Evolutionary conservation across 805 yeast genomes (phyloP).

Genomic region (Candida ipomoeae): DNA sequence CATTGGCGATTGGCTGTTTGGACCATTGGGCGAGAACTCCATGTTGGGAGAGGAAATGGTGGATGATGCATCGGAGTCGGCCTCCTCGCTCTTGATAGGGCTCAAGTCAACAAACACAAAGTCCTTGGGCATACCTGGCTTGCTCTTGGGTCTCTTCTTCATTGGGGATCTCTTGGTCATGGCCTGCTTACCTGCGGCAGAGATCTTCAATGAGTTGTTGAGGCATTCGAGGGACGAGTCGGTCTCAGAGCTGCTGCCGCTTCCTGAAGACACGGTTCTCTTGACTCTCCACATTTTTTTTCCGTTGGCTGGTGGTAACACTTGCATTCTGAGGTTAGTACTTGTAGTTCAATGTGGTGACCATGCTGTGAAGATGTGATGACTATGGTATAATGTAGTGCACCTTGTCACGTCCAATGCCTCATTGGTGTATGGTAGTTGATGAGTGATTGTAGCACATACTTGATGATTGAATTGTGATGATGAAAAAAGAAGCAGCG

Average conservation of each 20-base stretch:
- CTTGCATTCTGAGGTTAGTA: constrained; percentile 13
- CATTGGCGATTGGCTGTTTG: constrained; percentile 8
- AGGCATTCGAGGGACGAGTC: constrained; percentile 35
- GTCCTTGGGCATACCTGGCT: constrained; percentile 43
- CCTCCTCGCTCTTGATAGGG: constrained; percentile 31
- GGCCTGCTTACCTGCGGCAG: constrained; percentile 36
- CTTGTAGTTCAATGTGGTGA: neutral
- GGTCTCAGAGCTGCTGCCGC: constrained; percentile 12
- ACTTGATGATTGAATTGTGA: neutral
- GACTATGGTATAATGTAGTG: neutral
- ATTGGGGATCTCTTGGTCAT: constrained; percentile 36
- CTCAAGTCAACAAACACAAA: constrained; percentile 45
- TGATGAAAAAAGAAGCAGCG: neutral
- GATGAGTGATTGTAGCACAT: neutral
- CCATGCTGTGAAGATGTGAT: neutral
- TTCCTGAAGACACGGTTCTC: constrained; percentile 20
- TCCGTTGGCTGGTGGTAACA: constrained; percentile 43
- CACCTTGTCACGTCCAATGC: neutral
- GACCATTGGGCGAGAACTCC: constrained; percentile 7
- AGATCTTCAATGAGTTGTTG: constrained; percentile 39
- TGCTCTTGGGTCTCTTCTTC: constrained; percentile 38
- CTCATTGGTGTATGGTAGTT: neutral
- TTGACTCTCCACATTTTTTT: constrained; percentile 44
- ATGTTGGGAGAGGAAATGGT: constrained; percentile 7
- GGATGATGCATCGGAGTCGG: constrained; percentile 20